These are phyloP conservation scores for Leccinellum albellum DNA, from an alignment of 768 basidiomycete species.

Conservation along the genomic window DNA sequence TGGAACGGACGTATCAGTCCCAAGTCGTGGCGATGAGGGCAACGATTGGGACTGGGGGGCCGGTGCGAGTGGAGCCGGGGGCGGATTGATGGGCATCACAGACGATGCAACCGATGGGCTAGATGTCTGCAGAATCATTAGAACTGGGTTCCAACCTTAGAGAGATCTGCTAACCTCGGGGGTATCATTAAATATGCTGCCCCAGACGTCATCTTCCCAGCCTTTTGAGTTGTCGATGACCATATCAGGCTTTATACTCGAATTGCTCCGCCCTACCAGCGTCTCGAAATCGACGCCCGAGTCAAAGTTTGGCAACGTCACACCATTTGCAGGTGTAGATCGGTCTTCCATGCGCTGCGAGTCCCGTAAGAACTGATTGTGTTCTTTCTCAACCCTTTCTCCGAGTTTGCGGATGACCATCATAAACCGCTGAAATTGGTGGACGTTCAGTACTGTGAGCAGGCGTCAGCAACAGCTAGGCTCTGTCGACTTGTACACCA, in stretches of 20 bases:
- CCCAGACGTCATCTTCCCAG: constrained; percentile 88
- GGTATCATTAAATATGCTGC: constrained; percentile 59
- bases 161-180: constrained; percentile 20
- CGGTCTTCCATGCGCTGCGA: constrained; percentile 86
- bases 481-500: neutral
- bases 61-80: constrained; percentile 6
- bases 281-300: constrained; percentile 81
- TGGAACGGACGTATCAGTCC: constrained; percentile 28
- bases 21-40: constrained; percentile 36
- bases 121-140: constrained; percentile 16
- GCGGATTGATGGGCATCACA: constrained; percentile 12
- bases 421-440: constrained; percentile 95
- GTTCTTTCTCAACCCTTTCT: constrained; percentile 89
- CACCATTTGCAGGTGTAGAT: constrained; percentile 48
- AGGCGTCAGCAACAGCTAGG: neutral
- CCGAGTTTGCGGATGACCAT: constrained; percentile 69
- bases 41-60: constrained; percentile 33
- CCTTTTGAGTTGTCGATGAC: constrained; percentile 36
- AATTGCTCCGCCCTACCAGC: constrained; percentile 62
- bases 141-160: neutral
- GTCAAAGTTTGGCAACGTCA: constrained; percentile 33
- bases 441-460: constrained; percentile 63
- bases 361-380: constrained; percentile 88
- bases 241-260: constrained; percentile 44
- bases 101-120: constrained; percentile 14